Evolutionary conservation across 2,329 filamentous ascomycete genomes (phyloP).

Genomic region (Emergomyces pasteurianus): DNA sequence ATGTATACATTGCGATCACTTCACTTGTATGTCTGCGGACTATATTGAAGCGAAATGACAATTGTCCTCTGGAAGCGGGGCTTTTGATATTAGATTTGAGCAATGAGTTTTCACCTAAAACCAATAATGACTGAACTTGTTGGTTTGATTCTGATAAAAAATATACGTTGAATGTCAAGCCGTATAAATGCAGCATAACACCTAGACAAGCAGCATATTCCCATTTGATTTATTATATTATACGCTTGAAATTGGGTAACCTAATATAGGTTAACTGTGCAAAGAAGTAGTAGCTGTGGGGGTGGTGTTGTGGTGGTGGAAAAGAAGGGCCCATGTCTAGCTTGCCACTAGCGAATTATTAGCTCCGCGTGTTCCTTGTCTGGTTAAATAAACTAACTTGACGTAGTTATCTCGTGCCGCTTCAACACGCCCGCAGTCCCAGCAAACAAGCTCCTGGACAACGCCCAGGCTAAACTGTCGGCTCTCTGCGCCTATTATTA

Average conservation of each 20-base stretch:
- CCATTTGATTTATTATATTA: too few species aligned
- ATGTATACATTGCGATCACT: not conserved
- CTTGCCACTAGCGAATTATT: not conserved
- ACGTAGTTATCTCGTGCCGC: constrained; percentile 1
- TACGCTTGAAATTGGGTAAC: too few species aligned
- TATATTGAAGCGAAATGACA: not conserved
- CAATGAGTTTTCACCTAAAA: too few species aligned
- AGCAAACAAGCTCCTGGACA: not conserved
- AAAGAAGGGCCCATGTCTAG: too few species aligned
- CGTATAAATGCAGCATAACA: not conserved
- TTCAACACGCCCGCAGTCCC: not conserved
- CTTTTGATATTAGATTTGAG: too few species aligned
- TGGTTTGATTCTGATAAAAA: not conserved
- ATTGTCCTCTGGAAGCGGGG: too few species aligned
- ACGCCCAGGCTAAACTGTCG: not conserved
- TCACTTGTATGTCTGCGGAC: not conserved
- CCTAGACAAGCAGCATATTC: not conserved
- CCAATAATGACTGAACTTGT: too few species aligned
- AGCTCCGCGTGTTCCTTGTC: not conserved
- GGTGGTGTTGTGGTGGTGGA: too few species aligned
- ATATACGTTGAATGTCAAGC: not conserved
- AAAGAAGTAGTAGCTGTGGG: too few species aligned
- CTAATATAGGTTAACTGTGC: too few species aligned
- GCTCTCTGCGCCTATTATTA: not conserved
- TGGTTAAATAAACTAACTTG: too few species aligned